Evolutionary conservation across 2,329 filamentous ascomycete species (phyloP).

Genomic region (Moelleriella libera): DNA sequence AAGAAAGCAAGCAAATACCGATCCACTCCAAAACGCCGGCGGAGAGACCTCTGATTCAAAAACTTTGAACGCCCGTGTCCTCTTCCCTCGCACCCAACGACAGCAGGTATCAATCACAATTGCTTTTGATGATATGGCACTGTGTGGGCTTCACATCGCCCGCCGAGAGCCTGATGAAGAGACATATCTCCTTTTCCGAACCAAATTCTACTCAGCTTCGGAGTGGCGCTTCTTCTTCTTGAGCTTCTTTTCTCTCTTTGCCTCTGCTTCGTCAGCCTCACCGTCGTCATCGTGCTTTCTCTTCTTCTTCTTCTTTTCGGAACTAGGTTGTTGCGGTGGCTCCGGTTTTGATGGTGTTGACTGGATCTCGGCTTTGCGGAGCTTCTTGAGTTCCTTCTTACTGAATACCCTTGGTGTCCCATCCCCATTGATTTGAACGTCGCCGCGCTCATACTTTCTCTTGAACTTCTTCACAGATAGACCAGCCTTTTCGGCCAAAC

Average conservation of each 20-base stretch:
- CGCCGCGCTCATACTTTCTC: slow-evolving; percentile 63
- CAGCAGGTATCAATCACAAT: no score
- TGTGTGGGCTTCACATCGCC: no score
- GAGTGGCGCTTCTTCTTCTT: slow-evolving; percentile 34
- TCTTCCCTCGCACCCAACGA: neutral
- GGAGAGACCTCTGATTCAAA: slow-evolving; percentile 9
- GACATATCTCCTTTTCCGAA: neutral
- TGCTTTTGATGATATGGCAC: no score
- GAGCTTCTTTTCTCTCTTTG: slow-evolving; percentile 45
- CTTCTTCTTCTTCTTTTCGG: slow-evolving; percentile 45
- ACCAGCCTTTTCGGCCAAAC: slow-evolving; percentile 50
- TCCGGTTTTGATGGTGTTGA: slow-evolving; percentile 25
- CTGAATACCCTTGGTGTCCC: slow-evolving; percentile 53
- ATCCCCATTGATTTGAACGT: slow-evolving; percentile 51
- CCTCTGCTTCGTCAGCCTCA: slow-evolving; percentile 39
- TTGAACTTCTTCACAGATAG: slow-evolving; percentile 65
- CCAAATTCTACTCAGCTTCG: slow-evolving; percentile 4
- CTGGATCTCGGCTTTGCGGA: slow-evolving; percentile 45
- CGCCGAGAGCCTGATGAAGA: neutral
- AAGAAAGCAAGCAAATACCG: neutral
- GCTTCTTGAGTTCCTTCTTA: slow-evolving; percentile 67
- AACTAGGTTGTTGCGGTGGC: slow-evolving; percentile 14
- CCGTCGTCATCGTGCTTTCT: slow-evolving; percentile 51
- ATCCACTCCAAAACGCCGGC: slow-evolving; percentile 19
- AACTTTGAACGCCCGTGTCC: no score